phyloP scores from a whole-genome alignment of 306 rosid species.

The Vigna mungo region DNA sequence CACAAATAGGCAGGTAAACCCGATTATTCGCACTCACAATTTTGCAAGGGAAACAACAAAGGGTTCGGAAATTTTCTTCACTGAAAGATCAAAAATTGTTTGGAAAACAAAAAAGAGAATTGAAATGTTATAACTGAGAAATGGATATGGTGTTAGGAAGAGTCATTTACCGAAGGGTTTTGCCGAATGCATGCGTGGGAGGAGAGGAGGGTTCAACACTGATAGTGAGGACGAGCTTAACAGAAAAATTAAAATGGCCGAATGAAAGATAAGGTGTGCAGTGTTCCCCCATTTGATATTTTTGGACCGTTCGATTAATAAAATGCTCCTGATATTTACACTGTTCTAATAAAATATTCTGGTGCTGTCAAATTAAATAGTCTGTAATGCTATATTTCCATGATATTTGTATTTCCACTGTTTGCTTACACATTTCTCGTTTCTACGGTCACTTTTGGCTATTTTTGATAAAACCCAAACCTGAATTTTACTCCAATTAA shows the following conservation, averaged over 20 bases:
- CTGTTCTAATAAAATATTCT: not conserved
- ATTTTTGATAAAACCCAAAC: too few relatives aligned
- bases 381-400: too few relatives aligned
- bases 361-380: too few relatives aligned
- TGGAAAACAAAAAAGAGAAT: not conserved
- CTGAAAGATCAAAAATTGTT: not conserved
- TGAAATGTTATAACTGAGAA: not conserved
- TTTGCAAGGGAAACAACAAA: not conserved
- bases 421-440: too few relatives aligned
- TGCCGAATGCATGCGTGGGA: slow-evolving; percentile 4
- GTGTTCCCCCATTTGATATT: not conserved
- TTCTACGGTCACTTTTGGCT: too few relatives aligned
- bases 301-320: not conserved
- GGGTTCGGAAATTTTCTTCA: not conserved
- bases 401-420: too few relatives aligned
- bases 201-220: not conserved
- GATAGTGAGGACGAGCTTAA: not conserved
- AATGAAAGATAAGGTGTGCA: not conserved
- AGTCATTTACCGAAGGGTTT: slow-evolving; percentile 34
- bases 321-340: not conserved
- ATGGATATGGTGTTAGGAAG: not conserved
- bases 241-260: not conserved
- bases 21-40: not conserved
- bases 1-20: too few relatives aligned
- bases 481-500: too few relatives aligned